A percentile compares a stretch with the other conserved stretches of the same genome.
Evolutionary conservation across 192 early-diverging fungal genomes (phyloP).

Genomic region (Dimargaris verticillata): DNA sequence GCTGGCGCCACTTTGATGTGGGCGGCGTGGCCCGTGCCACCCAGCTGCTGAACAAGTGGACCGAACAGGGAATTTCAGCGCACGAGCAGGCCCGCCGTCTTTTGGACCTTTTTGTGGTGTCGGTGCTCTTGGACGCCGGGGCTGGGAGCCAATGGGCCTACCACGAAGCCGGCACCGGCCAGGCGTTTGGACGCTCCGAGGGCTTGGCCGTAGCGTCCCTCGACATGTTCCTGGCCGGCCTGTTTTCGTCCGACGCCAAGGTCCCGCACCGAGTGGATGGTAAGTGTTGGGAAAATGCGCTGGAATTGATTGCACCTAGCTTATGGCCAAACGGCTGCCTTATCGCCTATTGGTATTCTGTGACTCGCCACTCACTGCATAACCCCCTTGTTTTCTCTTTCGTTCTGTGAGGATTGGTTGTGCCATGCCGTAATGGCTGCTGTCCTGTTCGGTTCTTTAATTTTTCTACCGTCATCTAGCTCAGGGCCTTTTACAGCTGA

Average conservation of each 20-base stretch:
- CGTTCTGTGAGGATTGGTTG: too few relatives aligned
- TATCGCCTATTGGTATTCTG: too few relatives aligned
- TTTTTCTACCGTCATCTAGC: neutral
- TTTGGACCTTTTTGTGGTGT: conserved; percentile 74
- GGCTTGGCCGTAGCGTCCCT: conserved; percentile 73
- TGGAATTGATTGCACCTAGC: too few relatives aligned
- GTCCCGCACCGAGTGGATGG: conserved; percentile 56
- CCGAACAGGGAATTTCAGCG: conserved; percentile 14
- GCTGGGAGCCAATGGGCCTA: conserved; percentile 73
- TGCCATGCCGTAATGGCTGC: too few relatives aligned
- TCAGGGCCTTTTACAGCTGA: conserved; percentile 15
- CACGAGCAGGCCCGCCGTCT: conserved; percentile 45
- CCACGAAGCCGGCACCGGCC: conserved; percentile 27
- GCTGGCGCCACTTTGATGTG: conserved; percentile 72
- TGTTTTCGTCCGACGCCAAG: conserved; percentile 43
- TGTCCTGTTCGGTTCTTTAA: too few relatives aligned
- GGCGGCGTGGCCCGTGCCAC: conserved; percentile 27
- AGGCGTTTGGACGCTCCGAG: conserved; percentile 50
- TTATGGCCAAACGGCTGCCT: too few relatives aligned
- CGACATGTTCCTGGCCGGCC: conserved; percentile 66
- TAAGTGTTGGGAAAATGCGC: conserved; percentile 15
- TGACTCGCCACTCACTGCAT: too few relatives aligned
- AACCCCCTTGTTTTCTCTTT: too few relatives aligned
- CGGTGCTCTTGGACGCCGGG: conserved; percentile 84
- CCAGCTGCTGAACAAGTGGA: conserved; percentile 26